Conservation (phyloP, 345 rosid species). For the Camelina laxa region DNA sequence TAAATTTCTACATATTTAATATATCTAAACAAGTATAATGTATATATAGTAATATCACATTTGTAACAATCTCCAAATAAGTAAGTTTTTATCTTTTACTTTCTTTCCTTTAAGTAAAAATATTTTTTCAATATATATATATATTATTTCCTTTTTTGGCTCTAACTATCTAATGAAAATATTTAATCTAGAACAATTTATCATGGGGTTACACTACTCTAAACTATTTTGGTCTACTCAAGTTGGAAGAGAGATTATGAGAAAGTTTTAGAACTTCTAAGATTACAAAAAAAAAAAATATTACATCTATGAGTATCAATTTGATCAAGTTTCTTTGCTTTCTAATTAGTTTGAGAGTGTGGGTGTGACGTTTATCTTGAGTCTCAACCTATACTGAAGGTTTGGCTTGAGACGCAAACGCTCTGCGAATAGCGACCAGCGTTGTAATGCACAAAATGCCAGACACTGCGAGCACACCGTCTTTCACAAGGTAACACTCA, state of each 20-base stretch:
- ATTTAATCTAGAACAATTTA: too few relatives aligned
- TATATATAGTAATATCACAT: too few relatives aligned
- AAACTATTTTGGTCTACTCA: too few relatives aligned
- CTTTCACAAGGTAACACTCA: slow-evolving; percentile 70
- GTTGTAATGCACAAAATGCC: slow-evolving; percentile 51
- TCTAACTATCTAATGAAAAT: too few relatives aligned
- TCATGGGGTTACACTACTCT: too few relatives aligned
- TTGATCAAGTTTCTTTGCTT: slow-evolving; percentile 2
- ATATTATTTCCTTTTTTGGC: too few relatives aligned
- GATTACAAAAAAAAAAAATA: not conserved
- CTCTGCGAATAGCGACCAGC: slow-evolving; percentile 43
- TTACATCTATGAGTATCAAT: not conserved
- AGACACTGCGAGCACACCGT: slow-evolving; percentile 59
- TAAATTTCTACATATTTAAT: not conserved
- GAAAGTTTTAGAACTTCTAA: too few relatives aligned
- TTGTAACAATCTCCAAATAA: too few relatives aligned
- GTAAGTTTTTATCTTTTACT: too few relatives aligned
- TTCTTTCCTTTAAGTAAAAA: too few relatives aligned
- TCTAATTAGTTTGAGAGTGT: not conserved
- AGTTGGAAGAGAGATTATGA: not conserved
- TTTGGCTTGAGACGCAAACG: slow-evolving; percentile 38
- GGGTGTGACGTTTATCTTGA: slow-evolving; percentile 23
- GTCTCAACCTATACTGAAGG: slow-evolving; percentile 20
- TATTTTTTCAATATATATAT: too few relatives aligned
- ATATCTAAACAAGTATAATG: too few relatives aligned